Percentiles rank a stretch among this genome's conserved stretches.
These are phyloP conservation scores for Sphaerulina musiva DNA, from an alignment of 2,329 filamentous ascomycete genomes.

Conservation along the genomic window DNA sequence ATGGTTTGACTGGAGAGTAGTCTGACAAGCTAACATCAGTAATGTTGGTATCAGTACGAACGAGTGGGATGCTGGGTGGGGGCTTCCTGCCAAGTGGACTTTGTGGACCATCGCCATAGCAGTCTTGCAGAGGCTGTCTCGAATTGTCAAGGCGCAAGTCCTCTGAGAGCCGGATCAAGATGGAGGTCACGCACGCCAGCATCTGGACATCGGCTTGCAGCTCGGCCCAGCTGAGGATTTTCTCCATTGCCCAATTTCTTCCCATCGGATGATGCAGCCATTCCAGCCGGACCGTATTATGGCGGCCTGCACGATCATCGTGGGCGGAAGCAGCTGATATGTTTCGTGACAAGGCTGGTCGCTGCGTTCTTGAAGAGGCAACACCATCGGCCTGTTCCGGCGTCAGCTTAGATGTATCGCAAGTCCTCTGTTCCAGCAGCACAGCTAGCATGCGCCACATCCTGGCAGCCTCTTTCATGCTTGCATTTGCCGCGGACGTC, in stretches of 20 bases:
- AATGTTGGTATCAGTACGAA: conserved; percentile 14
- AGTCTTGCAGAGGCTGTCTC: background rate
- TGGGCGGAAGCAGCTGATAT: conserved; percentile 7
- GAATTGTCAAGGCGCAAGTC: background rate
- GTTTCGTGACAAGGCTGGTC: conserved; percentile 10
- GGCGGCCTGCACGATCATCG: background rate
- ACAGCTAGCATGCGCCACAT: conserved; percentile 79
- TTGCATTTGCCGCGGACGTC: conserved; percentile 63
- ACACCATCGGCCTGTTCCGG: background rate
- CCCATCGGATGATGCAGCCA: conserved; percentile 47
- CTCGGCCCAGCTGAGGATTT: conserved; percentile 56
- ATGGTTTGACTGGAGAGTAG: conserved; percentile 17
- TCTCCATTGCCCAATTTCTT: conserved; percentile 49
- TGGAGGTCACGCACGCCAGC: conserved; percentile 59
- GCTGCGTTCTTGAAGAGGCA: conserved; percentile 45
- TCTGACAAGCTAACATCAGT: conserved; percentile 9
- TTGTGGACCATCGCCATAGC: background rate
- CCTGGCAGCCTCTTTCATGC: conserved; percentile 64
- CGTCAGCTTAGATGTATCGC: background rate
- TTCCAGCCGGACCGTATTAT: background rate
- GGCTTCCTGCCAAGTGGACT: background rate
- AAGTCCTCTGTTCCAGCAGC: conserved; percentile 61
- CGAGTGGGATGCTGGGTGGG: conserved; percentile 11
- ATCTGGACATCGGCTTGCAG: conserved; percentile 56
- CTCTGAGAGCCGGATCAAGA: conserved; percentile 45